Evolutionary conservation across 2,329 filamentous ascomycete species (phyloP).

Genomic region (Berkeleyomyces rouxiae): DNA sequence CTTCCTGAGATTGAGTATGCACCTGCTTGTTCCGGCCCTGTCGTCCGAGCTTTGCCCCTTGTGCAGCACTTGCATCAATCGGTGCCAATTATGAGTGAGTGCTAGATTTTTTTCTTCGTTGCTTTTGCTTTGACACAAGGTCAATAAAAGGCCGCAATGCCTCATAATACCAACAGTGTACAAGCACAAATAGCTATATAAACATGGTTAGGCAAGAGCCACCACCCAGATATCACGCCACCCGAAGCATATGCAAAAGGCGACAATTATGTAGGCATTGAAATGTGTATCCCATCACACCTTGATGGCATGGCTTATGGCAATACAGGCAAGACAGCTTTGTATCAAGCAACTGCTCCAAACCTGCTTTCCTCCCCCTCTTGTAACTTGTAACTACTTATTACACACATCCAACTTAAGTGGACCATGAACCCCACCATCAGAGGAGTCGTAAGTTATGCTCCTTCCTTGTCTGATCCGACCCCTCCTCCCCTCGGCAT

Average conservation of each 20-base stretch:
- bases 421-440: not conserved
- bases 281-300: not conserved
- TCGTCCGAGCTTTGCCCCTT: not conserved
- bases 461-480: not conserved
- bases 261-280: not conserved
- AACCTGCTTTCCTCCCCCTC: not conserved
- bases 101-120: not conserved
- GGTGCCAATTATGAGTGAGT: not conserved
- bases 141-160: not conserved
- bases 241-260: slow-evolving; percentile 12
- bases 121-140: not conserved
- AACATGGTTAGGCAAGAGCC: not conserved
- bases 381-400: not conserved
- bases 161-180: too few species aligned
- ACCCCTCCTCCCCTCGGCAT: not conserved
- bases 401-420: not conserved
- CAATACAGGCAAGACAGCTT: too few species aligned
- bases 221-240: slow-evolving; percentile 17
- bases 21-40: not conserved
- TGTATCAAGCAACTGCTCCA: too few species aligned
- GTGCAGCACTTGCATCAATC: not conserved
- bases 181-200: too few species aligned
- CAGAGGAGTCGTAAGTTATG: not conserved
- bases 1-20: not conserved
- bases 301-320: not conserved